Percentiles rank a stretch among this genome's conserved stretches.
phyloP scores from a whole-genome alignment of 2,329 filamentous ascomycete species.

The Plenodomus tracheiphilus region DNA sequence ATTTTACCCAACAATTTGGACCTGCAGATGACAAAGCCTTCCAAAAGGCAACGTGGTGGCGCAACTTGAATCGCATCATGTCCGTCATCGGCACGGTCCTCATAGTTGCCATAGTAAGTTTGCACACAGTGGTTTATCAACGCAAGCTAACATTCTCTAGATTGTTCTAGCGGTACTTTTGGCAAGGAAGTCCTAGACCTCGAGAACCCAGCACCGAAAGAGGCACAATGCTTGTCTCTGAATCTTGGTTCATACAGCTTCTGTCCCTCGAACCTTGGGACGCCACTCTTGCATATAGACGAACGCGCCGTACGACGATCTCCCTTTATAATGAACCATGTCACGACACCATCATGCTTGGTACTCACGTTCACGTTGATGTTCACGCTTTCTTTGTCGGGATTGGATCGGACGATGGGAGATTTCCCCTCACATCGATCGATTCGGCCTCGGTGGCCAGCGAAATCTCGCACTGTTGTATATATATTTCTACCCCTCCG shows the following conservation, averaged over 20 bases:
- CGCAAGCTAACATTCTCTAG: background rate
- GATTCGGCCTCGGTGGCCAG: background rate
- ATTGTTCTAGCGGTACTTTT: background rate
- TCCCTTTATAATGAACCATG: constrained; percentile 25
- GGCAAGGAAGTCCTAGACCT: background rate
- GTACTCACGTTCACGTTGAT: constrained; percentile 37
- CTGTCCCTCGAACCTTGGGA: background rate
- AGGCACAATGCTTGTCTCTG: background rate
- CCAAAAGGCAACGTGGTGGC: constrained; percentile 67
- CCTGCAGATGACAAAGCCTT: constrained; percentile 54
- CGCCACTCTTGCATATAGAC: background rate
- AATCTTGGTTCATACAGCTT: background rate
- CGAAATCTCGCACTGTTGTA: constrained; percentile 12
- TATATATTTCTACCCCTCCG: constrained; percentile 19
- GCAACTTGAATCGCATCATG: constrained; percentile 65
- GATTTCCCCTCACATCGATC: constrained; percentile 13
- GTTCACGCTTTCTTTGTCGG: constrained; percentile 9
- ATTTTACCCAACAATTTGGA: constrained; percentile 50
- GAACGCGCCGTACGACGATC: background rate
- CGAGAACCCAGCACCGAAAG: background rate
- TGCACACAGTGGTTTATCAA: background rate
- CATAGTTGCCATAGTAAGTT: constrained; percentile 58
- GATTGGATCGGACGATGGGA: constrained; percentile 14
- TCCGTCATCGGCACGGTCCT: constrained; percentile 60
- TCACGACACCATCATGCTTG: constrained; percentile 28